These are phyloP conservation scores for Pyrenopolyporus hunteri DNA, from an alignment of 495 filamentous ascomycete genomes.

Conservation along the genomic window DNA sequence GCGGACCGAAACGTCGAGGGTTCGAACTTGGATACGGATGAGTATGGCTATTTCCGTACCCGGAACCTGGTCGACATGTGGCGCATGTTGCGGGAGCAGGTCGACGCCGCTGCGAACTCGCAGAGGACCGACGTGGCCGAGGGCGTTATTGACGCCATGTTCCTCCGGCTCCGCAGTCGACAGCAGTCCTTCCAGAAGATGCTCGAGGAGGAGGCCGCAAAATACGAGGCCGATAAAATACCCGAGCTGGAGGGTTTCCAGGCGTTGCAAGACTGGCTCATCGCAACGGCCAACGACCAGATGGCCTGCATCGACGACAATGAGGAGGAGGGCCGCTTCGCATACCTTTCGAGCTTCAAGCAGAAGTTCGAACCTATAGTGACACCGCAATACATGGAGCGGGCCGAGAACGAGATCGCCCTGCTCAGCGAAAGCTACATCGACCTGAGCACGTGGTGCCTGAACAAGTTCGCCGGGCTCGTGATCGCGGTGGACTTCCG, in stretches of 20 bases:
- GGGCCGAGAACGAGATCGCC: constrained; percentile 72
- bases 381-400: constrained; percentile 76
- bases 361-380: constrained; percentile 79
- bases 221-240: constrained; percentile 63
- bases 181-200: constrained; percentile 86
- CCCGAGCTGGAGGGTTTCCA: constrained; percentile 79
- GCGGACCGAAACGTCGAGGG: constrained; percentile 72
- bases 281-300: constrained; percentile 98
- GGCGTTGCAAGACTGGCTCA: constrained; percentile 86
- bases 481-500: constrained; percentile 89
- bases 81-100: constrained; percentile 94
- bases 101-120: constrained; percentile 78
- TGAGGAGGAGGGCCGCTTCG: constrained; percentile 69
- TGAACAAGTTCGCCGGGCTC: constrained; percentile 78
- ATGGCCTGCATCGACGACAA: constrained; percentile 95
- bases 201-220: constrained; percentile 82
- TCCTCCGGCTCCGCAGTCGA: constrained; percentile 77
- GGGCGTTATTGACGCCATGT: constrained; percentile 93
- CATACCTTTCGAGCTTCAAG: constrained; percentile 82
- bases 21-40: constrained; percentile 78
- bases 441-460: constrained; percentile 88
- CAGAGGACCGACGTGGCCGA: constrained; percentile 85
- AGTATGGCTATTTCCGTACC: constrained; percentile 86
- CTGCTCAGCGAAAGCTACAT: constrained; percentile 86
- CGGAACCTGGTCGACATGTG: constrained; percentile 92